Base-by-base conservation (phyloP, 2,329 filamentous ascomycete genomes). In the Dothideomycetidae sp. region DNA sequence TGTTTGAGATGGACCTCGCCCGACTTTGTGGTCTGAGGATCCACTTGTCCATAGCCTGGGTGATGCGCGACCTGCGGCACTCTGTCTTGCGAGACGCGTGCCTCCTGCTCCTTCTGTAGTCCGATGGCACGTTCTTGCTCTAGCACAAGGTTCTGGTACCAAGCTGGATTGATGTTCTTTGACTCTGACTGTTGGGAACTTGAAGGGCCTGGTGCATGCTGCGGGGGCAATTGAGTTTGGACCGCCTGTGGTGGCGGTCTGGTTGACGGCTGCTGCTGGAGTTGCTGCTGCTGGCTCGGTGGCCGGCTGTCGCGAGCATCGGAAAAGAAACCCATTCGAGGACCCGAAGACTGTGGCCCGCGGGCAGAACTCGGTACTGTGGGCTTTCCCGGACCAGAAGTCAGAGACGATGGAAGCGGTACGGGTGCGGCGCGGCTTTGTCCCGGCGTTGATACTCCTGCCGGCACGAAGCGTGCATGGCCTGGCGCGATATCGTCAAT, bases 401-500 rank as follows among this genome's bases (percentile, higher is more conserved):
- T 43, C 37, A 56, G 52, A 23, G 50, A 46, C 14, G 54, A 51
- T 29, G 41, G 4, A 48, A 43, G 40, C 50, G 54, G 10, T 51
- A 47, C 32, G 51, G 48, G 31, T 53, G 53, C 13, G 47, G 37
- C 36, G 49, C 52, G 29, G 23, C 39, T 30, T 39, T 37, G 36
- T 10, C 29, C 36, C 7, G 43, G 31, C n/a, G 43, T 16, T 15
- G 40, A 18, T 18, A 33, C 31, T 3, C 29, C 18, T 14, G 31
- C 23, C 16, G 34, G 26, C 12, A 30, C n/a, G n/a, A 39, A 40
- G 13, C 33, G 30, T 10, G 34, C 37, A 28, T 37, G 16, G 11
- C 40, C 41, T 26, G 50, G 45, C 4, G 53, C 48, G 16, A 57
- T 53, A 29, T 61, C 60, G 15, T 61, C 55, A 14, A 58, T 41